These are phyloP conservation scores for Globomyces sp. DNA, from an alignment of 371 early-diverging fungal genomes.

Conservation along the genomic window DNA sequence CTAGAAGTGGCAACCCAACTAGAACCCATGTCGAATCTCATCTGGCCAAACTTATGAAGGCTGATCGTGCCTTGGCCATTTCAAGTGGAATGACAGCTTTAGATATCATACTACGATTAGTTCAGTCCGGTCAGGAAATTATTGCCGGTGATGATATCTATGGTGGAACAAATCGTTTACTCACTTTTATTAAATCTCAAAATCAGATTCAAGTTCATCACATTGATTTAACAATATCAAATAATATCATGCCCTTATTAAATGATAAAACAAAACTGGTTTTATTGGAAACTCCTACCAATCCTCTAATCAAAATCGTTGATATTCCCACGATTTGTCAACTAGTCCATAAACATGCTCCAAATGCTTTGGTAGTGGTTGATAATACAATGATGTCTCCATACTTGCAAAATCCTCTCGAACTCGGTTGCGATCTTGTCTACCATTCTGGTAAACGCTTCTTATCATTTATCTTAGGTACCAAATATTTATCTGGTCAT, in stretches of 20 bases:
- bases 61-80: conserved; percentile 71
- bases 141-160: conserved; percentile 89
- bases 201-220: conserved; percentile 77
- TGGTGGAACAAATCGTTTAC: conserved; percentile 84
- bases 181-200: conserved; percentile 66
- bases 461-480: conserved; percentile 24
- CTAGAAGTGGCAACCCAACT: conserved; percentile 88
- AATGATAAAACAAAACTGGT: conserved; percentile 73
- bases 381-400: conserved; percentile 96
- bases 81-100: conserved; percentile 89
- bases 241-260: conserved; percentile 56
- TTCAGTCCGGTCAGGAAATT: conserved; percentile 76
- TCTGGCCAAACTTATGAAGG: conserved; percentile 81
- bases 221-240: conserved; percentile 74
- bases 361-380: conserved; percentile 79
- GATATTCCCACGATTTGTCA: conserved; percentile 75
- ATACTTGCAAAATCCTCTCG: conserved; percentile 79
- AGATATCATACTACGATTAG: conserved; percentile 78
- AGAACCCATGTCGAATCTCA: conserved; percentile 82
- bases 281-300: conserved; percentile 87
- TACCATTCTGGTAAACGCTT: conserved; percentile 66
- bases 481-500: conserved; percentile 91
- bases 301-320: conserved; percentile 81
- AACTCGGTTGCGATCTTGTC: conserved; percentile 83
- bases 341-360: conserved; percentile 63